Evolutionary conservation across 2,329 filamentous ascomycete species (phyloP), one percentile per base, ranked within the genome.

Genomic region (Shiraia bambusicola): DNA sequence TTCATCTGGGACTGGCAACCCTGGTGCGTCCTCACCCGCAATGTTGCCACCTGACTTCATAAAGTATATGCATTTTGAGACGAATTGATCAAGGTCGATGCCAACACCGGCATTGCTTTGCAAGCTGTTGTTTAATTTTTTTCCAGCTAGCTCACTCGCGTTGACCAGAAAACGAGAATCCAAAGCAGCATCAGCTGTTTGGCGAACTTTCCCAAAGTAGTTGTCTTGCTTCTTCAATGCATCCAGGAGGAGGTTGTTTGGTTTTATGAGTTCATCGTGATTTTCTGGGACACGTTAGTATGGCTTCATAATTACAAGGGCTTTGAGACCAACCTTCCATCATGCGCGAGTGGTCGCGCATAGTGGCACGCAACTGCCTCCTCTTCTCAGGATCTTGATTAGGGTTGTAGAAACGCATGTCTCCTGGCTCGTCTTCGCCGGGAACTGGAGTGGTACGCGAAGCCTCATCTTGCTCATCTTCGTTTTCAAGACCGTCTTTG

Each of bases 101-200:
- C 90, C 88, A 36, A 86, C 82, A 2, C 82, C 81, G 2, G 79
- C 73, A 56, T 86, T 85, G 6, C 90, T 90, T 22, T 88, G 76
- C 1, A 86, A 82, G 17, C 94, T 76, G 37, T 84, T 82, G 30
- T 85, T 76, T 0, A 88, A 85, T 63, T 89, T 90, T 55, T 87
- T 88, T 57, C 86, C 84, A 0, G 87, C 85, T 4, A 94, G 70
- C 50, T 96, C 90, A 4, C 88, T 87, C 1, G 88, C 83, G 50
- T 80, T 83, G 34, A 95, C 86, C 3, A 97, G 77, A 17, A 94
- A 76, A n/a, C 87, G 83, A 0, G 92, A 90, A 65, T 98, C 93
- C 47, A 95, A 84, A 1, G 87, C 88, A 1, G 93, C 93, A 65
- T 97, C 93, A 2, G 84, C 83, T 0, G 93, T 95, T 72, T 96